phyloP scores from a whole-genome alignment of 2,329 filamentous ascomycete genomes.

The Aureobasidium sp. region DNA sequence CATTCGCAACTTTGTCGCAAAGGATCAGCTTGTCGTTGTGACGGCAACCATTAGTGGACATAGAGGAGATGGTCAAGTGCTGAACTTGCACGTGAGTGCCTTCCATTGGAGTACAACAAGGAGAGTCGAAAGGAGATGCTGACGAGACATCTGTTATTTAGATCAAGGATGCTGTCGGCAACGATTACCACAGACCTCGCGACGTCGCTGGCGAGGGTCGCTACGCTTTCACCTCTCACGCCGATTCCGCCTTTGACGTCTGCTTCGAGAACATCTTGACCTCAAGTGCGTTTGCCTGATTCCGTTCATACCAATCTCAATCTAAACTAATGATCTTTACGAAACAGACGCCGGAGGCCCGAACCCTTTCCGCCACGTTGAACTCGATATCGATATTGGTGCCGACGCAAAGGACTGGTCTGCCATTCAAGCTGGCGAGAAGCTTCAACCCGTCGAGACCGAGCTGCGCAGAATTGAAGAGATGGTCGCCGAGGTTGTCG shows the following conservation, averaged over 20 bases:
- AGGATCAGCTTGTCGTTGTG: conserved; percentile 90
- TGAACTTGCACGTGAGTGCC: conserved; percentile 82
- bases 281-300: conserved; percentile 50
- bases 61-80: conserved; percentile 82
- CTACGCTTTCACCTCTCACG: conserved; percentile 88
- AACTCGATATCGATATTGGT: conserved; percentile 93
- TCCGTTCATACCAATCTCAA: background rate
- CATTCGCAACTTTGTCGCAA: conserved; percentile 90
- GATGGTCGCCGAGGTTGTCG: conserved; percentile 77
- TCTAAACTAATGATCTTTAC: background rate
- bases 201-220: conserved; percentile 88
- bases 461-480: conserved; percentile 91
- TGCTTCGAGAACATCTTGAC: conserved; percentile 85
- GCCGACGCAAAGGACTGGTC: conserved; percentile 98
- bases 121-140: conserved; percentile 4
- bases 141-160: conserved; percentile 33
- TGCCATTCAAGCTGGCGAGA: conserved; percentile 90
- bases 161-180: conserved; percentile 93
- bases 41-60: conserved; percentile 80
- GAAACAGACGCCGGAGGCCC: conserved; percentile 30
- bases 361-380: conserved; percentile 62
- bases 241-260: conserved; percentile 88
- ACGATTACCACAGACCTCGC: conserved; percentile 88
- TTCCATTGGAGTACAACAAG: background rate
- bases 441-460: conserved; percentile 93